Base-by-base conservation (phyloP, 257 asterid species). In the Solanum infundibuliforme region DNA sequence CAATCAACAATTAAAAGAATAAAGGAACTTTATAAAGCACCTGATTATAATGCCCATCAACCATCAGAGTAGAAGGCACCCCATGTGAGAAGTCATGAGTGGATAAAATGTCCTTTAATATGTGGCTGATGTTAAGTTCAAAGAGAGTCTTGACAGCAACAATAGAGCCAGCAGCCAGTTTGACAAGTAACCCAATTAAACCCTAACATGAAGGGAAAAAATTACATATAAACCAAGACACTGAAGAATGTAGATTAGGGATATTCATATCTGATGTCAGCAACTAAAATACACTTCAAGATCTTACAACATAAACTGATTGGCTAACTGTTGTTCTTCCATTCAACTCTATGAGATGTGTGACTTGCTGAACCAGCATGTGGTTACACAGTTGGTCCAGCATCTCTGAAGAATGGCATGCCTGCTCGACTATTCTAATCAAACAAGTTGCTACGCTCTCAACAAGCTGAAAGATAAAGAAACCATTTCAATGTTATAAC, bases 391-490 rank as follows among this genome's bases (percentile, higher is more conserved):
- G 88, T 86, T 95, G 98, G 89, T 96, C 98, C 92, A 97, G 90
- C 98, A 95, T 89, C 32, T 93, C 94, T 74, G 97, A 88, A 87
- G 94, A 93, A 87, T 85, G 68, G 89, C 85, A 87, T 29, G 92
- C 95, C 89, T 90, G 93, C 86, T 97, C 98, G 60, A 91, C 97
- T 60, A 97, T 96, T 87, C 87, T 95, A 83, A 95, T 97, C 93
- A 96, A 94, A 96, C 99, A 95, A 87, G 94, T 94, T 76, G 94
- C 95, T 85, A 88, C 99, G 87, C 98, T 93, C 95, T 96, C 99
- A 87, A 96, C 99, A 85, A 97, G 94, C 99, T 97, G 92, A 86
- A 90, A 69, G 87, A 52, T 77, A 36, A 89, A 41, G 55, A 77
- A 25, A 87, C 41, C 83, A 6, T 83, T 31, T 60, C n/a, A 34